phyloP scores from a whole-genome alignment of 257 asterid species.

The Phtheirospermum japonicum region DNA sequence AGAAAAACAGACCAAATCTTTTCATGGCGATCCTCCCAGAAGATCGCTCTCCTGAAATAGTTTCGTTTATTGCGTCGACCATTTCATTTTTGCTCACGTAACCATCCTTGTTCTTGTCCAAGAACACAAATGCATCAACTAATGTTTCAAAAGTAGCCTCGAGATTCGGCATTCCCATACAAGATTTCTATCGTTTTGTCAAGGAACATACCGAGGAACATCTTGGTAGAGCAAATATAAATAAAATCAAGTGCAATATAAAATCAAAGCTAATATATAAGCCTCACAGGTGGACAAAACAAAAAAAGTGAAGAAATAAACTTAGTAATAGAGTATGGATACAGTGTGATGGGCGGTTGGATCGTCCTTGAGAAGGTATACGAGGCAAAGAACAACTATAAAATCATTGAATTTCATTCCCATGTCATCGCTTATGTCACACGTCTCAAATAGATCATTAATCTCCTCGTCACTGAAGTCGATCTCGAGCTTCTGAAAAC shows the following conservation, averaged over 20 bases:
- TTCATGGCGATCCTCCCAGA: constrained; percentile 90
- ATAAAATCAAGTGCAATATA: no score
- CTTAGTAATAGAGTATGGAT: no score
- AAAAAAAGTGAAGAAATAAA: no score
- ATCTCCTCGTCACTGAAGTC: constrained; percentile 70
- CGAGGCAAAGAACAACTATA: constrained; percentile 89
- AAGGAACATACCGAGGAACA: constrained; percentile 32
- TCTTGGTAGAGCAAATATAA: no score
- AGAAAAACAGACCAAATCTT: constrained; percentile 99
- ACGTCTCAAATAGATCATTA: constrained; percentile 69
- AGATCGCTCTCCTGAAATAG: constrained; percentile 70
- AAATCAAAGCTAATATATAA: no score
- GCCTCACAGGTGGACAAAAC: no score
- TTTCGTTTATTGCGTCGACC: constrained; percentile 79
- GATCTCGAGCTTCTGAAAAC: constrained; percentile 63
- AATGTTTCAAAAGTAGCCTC: constrained; percentile 76
- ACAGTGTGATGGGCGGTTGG: constrained; percentile 33
- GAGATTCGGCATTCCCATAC: constrained; percentile 63
- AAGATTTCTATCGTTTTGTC: constrained; percentile 51
- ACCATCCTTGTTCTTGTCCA: constrained; percentile 94
- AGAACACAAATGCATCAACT: constrained; percentile 78
- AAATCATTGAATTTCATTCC: constrained; percentile 76
- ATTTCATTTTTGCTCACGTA: constrained; percentile 83
- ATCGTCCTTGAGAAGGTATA: constrained; percentile 78
- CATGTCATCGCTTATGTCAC: constrained; percentile 80